Percentiles rank a stretch among this genome's conserved stretches.
phyloP scores from a whole-genome alignment of 148 eudicot species.

The Polygonum maritimum region DNA sequence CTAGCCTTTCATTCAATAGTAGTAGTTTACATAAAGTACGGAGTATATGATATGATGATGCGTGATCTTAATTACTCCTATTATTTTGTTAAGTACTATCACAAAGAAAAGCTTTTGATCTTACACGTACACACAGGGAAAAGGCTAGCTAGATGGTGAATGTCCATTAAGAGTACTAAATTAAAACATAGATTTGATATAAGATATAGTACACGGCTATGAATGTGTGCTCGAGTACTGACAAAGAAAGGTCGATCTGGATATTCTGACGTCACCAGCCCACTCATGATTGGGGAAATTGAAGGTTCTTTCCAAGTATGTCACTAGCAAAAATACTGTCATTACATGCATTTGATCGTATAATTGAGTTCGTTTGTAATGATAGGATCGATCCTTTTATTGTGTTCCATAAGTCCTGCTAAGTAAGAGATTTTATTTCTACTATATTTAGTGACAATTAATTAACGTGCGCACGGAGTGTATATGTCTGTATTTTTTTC shows the following conservation, averaged over 20 bases:
- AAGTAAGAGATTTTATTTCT: too few relatives aligned
- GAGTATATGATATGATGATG: neutral
- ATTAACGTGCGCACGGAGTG: too few relatives aligned
- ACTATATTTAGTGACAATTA: too few relatives aligned
- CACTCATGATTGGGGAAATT: neutral
- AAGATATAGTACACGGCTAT: neutral
- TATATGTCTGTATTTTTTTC: too few relatives aligned
- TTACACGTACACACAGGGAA: neutral
- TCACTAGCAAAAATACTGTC: neutral
- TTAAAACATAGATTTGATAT: too few relatives aligned
- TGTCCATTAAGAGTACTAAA: neutral
- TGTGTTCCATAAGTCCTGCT: too few relatives aligned
- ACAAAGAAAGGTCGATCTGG: neutral
- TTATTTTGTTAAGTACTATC: neutral
- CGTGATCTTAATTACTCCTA: neutral
- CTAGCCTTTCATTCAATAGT: neutral
- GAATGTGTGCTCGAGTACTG: neutral
- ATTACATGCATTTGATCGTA: too few relatives aligned
- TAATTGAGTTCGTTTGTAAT: too few relatives aligned
- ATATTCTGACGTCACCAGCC: neutral
- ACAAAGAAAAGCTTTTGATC: neutral
- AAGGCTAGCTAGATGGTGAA: neutral
- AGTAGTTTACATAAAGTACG: neutral
- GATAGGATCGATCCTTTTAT: too few relatives aligned
- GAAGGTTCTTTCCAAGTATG: neutral